phyloP scores from a whole-genome alignment of 768 basidiomycete genomes.

The Tulasnella sp. region DNA sequence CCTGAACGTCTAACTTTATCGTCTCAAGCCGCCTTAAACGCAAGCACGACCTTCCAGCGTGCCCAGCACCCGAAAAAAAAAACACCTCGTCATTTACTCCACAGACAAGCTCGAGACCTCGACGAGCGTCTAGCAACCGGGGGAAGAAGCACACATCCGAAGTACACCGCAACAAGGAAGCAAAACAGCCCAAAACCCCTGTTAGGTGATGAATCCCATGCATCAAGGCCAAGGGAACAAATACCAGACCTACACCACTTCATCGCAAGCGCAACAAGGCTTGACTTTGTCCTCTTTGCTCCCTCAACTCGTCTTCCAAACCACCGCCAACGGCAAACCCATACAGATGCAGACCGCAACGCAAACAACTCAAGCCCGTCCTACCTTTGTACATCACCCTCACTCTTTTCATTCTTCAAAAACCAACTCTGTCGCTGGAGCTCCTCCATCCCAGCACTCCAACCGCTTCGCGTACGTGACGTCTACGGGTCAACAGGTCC shows the following conservation, averaged over 20 bases:
- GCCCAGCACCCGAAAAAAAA: not conserved
- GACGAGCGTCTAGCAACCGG: not conserved
- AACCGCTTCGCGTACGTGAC: conserved; percentile 9
- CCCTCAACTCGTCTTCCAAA: too few relatives aligned
- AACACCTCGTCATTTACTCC: too few relatives aligned
- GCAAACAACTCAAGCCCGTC: conserved; percentile 6
- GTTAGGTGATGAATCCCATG: conserved; percentile 1
- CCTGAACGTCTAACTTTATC: not conserved
- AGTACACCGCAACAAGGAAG: too few relatives aligned
- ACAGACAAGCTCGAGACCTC: conserved; percentile 11
- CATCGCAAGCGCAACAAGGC: too few relatives aligned
- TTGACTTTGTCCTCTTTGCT: too few relatives aligned
- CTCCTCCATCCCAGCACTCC: conserved; percentile 4
- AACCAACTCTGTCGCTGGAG: not conserved
- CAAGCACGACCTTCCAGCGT: conserved; percentile 11
- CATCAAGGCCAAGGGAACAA: conserved; percentile 1
- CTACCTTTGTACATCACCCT: conserved; percentile 3
- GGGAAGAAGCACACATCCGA: too few relatives aligned
- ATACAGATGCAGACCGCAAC: conserved; percentile 5
- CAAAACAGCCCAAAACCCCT: not conserved
- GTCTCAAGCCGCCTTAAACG: not conserved
- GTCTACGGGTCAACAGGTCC: not conserved
- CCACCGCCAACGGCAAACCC: not conserved
- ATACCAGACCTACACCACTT: not conserved
- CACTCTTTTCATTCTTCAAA: conserved; percentile 1